Percentiles rank a stretch among this genome's conserved stretches.
phyloP scores from a whole-genome alignment of 1,284 basidiomycete genomes.

The Cryptococcus sp. region DNA sequence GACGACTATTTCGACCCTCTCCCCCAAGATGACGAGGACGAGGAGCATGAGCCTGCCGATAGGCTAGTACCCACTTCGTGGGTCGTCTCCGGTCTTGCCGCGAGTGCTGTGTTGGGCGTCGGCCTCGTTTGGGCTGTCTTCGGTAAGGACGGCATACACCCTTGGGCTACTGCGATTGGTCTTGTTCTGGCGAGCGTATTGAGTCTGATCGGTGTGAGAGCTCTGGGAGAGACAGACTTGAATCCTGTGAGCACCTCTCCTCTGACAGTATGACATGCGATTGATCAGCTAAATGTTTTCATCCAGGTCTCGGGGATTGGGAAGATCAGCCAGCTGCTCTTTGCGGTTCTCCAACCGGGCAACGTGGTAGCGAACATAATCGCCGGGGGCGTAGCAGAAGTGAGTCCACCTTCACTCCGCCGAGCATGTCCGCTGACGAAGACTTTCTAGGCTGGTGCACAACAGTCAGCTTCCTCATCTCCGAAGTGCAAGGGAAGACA shows the following conservation, averaged over 20 bases:
- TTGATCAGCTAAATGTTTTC: background rate
- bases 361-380: slow-evolving; percentile 95
- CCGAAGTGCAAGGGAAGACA: background rate
- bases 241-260: slow-evolving; percentile 63
- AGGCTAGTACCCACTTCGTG: slow-evolving; percentile 77
- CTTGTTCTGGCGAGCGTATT: slow-evolving; percentile 80
- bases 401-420: slow-evolving; percentile 8
- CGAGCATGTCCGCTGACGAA: background rate
- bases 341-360: slow-evolving; percentile 90
- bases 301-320: slow-evolving; percentile 76
- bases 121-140: slow-evolving; percentile 83
- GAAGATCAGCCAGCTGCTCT: slow-evolving; percentile 91
- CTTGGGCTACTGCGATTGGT: slow-evolving; percentile 88
- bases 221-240: slow-evolving; percentile 88
- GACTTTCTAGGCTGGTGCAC: slow-evolving; percentile 71
- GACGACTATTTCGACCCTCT: slow-evolving; percentile 42
- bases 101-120: slow-evolving; percentile 70
- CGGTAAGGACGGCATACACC: slow-evolving; percentile 83
- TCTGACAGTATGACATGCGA: background rate
- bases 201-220: slow-evolving; percentile 85
- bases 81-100: slow-evolving; percentile 70
- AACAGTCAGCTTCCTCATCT: slow-evolving; percentile 64
- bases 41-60: slow-evolving; percentile 75
- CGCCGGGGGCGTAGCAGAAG: slow-evolving; percentile 90
- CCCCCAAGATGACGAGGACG: slow-evolving; percentile 55